phyloP scores from a whole-genome alignment of 139 green algal genomes.

The Picochlorum sp. region DNA sequence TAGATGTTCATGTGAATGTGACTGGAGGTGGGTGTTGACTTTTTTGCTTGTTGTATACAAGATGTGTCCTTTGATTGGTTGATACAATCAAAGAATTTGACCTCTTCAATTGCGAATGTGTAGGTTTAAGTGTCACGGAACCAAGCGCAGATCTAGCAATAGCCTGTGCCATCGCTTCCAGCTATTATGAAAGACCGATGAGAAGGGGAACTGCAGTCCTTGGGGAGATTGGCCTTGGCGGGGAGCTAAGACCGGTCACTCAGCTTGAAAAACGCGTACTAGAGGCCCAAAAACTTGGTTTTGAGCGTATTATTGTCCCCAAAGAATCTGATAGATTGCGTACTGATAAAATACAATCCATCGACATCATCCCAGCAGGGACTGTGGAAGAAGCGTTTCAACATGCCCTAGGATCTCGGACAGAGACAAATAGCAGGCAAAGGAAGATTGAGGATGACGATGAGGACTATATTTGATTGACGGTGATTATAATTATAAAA shows the following conservation, averaged over 20 bases:
- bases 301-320: slow-evolving; percentile 36
- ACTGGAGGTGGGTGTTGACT: too few species aligned
- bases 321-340: slow-evolving; percentile 4
- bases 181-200: slow-evolving; percentile 35
- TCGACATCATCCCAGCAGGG: neutral
- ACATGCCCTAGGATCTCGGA: slow-evolving; percentile 14
- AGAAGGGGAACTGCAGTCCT: slow-evolving; percentile 32
- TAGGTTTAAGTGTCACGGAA: slow-evolving; percentile 36
- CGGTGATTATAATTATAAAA: too few species aligned
- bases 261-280: slow-evolving; percentile 40
- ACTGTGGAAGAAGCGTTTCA: slow-evolving; percentile 18
- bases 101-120: too few species aligned
- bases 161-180: slow-evolving; percentile 41
- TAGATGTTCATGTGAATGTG: slow-evolving; percentile 66
- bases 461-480: too few species aligned
- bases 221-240: slow-evolving; percentile 66
- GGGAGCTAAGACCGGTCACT: slow-evolving; percentile 48
- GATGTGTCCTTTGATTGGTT: neutral
- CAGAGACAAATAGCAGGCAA: too few species aligned
- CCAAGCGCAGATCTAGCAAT: slow-evolving; percentile 64
- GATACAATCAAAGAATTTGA: too few species aligned
- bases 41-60: too few species aligned
- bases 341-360: too few species aligned
- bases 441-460: too few species aligned
- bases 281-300: slow-evolving; percentile 53